phyloP scores from a whole-genome alignment of 1,284 basidiomycete species.

The Ustilago sp. region DNA sequence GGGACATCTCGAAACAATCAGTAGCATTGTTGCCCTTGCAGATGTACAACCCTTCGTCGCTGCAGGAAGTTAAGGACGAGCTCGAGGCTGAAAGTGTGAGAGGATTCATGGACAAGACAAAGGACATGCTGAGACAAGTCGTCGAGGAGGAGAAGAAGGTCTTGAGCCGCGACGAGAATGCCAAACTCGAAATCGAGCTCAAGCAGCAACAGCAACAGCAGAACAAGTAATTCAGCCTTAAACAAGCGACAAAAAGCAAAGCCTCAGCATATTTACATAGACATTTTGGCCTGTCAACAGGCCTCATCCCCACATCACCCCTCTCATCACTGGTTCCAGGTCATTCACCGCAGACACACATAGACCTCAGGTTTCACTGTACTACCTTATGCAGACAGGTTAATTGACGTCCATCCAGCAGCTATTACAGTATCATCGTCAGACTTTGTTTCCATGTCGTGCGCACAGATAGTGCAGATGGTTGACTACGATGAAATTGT shows the following conservation, averaged over 20 bases:
- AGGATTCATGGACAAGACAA: conserved; percentile 55
- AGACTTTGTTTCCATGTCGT: neutral
- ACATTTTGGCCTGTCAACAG: neutral
- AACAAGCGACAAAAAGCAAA: neutral
- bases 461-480: neutral
- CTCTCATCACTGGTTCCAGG: conserved; percentile 5
- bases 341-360: neutral
- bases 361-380: conserved; percentile 6
- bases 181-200: conserved; percentile 17
- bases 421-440: neutral
- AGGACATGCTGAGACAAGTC: conserved; percentile 57
- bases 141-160: conserved; percentile 59
- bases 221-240: neutral
- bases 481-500: neutral
- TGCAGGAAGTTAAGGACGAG: conserved; percentile 29
- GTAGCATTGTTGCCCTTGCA: conserved; percentile 46
- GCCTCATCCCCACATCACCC: neutral
- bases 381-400: conserved; percentile 5
- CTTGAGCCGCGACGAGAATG: conserved; percentile 18
- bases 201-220: conserved; percentile 30
- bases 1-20: conserved; percentile 14
- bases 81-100: conserved; percentile 31
- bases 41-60: conserved; percentile 42
- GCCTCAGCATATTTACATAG: neutral
- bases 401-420: conserved; percentile 7